A percentile compares a stretch with the other conserved stretches of the same genome.
Evolutionary conservation across 1,284 basidiomycete genomes (phyloP).

Genomic region (Fomes fomentarius): DNA sequence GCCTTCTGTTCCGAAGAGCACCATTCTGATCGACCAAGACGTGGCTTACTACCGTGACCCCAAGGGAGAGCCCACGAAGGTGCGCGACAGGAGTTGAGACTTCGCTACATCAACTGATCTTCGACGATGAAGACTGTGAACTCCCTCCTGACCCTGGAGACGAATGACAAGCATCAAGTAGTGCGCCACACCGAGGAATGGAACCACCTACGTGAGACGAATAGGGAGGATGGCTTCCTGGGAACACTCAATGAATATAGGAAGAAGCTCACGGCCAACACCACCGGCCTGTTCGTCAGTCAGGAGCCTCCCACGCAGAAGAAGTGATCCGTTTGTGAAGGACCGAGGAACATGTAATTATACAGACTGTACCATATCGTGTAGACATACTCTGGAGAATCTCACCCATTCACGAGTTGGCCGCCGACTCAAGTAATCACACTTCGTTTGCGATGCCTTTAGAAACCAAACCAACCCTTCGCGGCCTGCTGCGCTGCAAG

Average conservation of each 20-base stretch:
- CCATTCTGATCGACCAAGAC: slow-evolving; percentile 52
- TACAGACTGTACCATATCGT: not conserved
- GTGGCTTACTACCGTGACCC: slow-evolving; percentile 49
- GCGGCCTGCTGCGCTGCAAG: slow-evolving; percentile 62
- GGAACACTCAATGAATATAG: slow-evolving; percentile 51
- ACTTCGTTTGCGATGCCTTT: not conserved
- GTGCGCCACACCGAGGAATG: slow-evolving; percentile 50
- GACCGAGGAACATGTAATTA: not conserved
- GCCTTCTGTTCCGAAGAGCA: slow-evolving; percentile 38
- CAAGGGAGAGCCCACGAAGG: slow-evolving; percentile 45
- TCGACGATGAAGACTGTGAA: slow-evolving; percentile 40
- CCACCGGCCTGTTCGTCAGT: slow-evolving; percentile 39
- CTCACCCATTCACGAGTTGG: not conserved
- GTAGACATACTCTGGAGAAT: not conserved
- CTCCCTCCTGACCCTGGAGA: slow-evolving; percentile 48
- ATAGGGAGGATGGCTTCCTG: slow-evolving; percentile 47
- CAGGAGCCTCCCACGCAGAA: slow-evolving; percentile 26
- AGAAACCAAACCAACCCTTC: slow-evolving; percentile 66
- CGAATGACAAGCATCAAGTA: slow-evolving; percentile 42
- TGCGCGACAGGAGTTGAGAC: slow-evolving; percentile 12
- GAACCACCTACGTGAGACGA: slow-evolving; percentile 47
- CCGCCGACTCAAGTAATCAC: not conserved
- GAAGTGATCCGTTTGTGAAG: not conserved
- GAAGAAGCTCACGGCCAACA: slow-evolving; percentile 46
- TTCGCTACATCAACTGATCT: not conserved